These are phyloP conservation scores for Brasenia schreberi DNA, from an alignment of 164 flowering plant species.

Conservation along the genomic window DNA sequence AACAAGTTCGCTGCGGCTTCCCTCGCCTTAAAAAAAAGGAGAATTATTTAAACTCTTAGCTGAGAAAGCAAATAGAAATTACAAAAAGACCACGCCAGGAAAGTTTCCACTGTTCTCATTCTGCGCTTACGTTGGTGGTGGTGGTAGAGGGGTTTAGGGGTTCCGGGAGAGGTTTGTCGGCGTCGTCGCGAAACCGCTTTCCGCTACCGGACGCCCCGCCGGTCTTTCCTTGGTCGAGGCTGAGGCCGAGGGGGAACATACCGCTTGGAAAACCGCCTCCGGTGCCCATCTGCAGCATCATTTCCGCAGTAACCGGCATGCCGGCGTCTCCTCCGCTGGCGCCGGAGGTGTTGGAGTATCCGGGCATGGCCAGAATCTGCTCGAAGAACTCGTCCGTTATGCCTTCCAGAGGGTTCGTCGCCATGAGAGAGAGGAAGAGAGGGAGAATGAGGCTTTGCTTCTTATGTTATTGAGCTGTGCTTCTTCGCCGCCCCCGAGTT, in stretches of 20 bases:
- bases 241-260: slow-evolving; percentile 59
- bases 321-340: slow-evolving; percentile 23
- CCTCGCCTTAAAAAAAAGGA: slow-evolving; percentile 12
- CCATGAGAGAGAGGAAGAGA: background rate
- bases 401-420: slow-evolving; percentile 53
- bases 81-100: background rate
- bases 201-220: slow-evolving; percentile 57
- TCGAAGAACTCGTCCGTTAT: slow-evolving; percentile 70
- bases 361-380: slow-evolving; percentile 59
- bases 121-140: background rate
- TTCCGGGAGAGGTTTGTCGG: slow-evolving; percentile 13
- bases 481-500: too few species aligned
- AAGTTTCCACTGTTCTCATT: background rate
- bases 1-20: slow-evolving; percentile 25
- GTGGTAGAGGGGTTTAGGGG: background rate
- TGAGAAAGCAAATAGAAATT: background rate
- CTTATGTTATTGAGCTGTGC: too few species aligned
- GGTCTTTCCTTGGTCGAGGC: slow-evolving; percentile 66
- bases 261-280: slow-evolving; percentile 24
- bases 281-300: slow-evolving; percentile 71
- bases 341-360: slow-evolving; percentile 26
- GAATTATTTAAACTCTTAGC: background rate
- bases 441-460: too few species aligned
- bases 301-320: slow-evolving; percentile 7
- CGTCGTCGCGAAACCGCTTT: slow-evolving; percentile 48